A percentile compares a stretch with the other conserved stretches of the same genome.
Conservation (phyloP, 371 early-diverging fungal species). For the Mortierella sp. region DNA sequence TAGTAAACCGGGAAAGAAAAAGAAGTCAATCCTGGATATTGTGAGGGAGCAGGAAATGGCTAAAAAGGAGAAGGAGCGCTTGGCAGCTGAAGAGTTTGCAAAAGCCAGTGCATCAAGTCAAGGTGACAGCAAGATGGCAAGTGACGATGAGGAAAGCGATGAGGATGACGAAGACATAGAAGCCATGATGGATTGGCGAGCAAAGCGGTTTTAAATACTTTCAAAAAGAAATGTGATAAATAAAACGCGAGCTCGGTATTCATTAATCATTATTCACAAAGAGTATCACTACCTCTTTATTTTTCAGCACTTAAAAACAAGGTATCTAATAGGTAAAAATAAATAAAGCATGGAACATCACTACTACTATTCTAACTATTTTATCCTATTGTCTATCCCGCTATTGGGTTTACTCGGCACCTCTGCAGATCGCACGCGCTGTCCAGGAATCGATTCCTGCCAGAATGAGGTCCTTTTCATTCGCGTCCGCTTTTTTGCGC, state of each 20-base stretch:
- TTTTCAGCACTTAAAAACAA: conserved; percentile 5
- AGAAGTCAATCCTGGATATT: conserved; percentile 48
- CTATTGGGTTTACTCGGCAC: conserved; percentile 6
- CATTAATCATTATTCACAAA: background rate
- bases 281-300: background rate
- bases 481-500: conserved; percentile 28
- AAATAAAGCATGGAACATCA: conserved; percentile 5
- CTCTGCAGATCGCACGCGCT: conserved; percentile 25
- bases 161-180: conserved; percentile 56
- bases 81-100: conserved; percentile 30
- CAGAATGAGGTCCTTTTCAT: conserved; percentile 20
- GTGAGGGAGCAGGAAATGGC: conserved; percentile 53
- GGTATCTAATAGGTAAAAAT: background rate
- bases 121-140: conserved; percentile 33
- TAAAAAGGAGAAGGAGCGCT: conserved; percentile 49
- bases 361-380: conserved; percentile 5
- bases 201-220: conserved; percentile 31
- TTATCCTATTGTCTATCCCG: background rate
- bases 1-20: conserved; percentile 25
- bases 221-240: background rate
- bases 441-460: conserved; percentile 39
- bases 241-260: background rate
- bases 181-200: conserved; percentile 59
- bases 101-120: conserved; percentile 11
- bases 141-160: conserved; percentile 26